Base-by-base conservation (phyloP, 768 basidiomycete species). In the Rossbeevera mucosa region DNA sequence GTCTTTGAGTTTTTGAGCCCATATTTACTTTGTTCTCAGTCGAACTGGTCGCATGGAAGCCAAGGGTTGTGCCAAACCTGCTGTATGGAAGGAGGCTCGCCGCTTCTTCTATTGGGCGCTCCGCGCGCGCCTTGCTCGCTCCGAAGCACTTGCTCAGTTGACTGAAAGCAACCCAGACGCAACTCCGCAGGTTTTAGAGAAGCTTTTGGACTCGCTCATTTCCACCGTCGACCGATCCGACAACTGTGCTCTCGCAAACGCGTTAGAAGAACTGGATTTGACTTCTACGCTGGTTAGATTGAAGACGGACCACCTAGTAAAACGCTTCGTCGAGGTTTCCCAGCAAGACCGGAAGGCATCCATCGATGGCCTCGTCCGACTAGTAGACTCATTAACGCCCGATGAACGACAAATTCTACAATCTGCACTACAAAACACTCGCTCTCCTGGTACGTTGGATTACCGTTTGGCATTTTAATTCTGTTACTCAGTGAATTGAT, bases 31-130 rank as follows among this genome's bases (percentile, higher is more conserved):
- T 55, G n/a, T 40, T 50, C 53, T 52, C 63, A 95, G 94, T 71
- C 91, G 94, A 44, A 80, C 83, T 42, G 94, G 94, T 44, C 91
- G 94, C 44, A 95, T 96, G 94, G 91, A 96, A 72, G 94, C 94
- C 24, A 97, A 97, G 73, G 93, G 91, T 16, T 94, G 94, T 59
- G 94, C 94, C 7, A 87, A 86, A 55, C 78, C 91, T 18, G 77
- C 83, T 25, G 80, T 85, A 43, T 97, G 94, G 94, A 91, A 89
- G 70, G 79, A 89, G 48, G 83, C 94, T 50, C 85, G 92, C 53
- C 81, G 93, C 55, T 79, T 85, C 64, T 94, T 97, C 80, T 95
- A 95, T 74, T 96, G 93, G 94, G 83, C 89, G 40, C 78, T 91
- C 26, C 87, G 94, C 41, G 86, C 86, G n/a, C 85, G 86, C 48